phyloP scores from a whole-genome alignment of 1,284 basidiomycete species.

The Trametes sp. region DNA sequence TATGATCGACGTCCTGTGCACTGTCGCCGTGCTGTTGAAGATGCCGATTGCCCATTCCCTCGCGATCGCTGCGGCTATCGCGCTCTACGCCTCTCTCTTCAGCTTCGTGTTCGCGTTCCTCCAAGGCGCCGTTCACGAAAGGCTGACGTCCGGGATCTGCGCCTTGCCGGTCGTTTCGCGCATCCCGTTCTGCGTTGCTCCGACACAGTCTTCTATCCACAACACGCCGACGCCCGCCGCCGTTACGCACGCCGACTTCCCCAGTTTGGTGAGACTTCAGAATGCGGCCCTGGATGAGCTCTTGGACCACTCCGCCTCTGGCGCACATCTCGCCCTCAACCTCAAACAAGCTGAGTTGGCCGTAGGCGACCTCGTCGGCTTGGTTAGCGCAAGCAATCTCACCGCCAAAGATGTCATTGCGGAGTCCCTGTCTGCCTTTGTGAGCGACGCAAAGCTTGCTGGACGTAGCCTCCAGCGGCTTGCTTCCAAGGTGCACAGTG shows the following conservation, averaged over 20 bases:
- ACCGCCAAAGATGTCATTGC: not conserved
- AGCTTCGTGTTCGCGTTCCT: not conserved
- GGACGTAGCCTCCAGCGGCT: not conserved
- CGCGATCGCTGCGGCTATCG: not conserved
- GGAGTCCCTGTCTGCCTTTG: not conserved
- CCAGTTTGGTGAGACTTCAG: not conserved
- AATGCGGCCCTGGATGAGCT: not conserved
- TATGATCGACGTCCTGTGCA: not conserved
- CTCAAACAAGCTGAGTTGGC: slow-evolving; percentile 5
- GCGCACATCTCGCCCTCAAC: not conserved
- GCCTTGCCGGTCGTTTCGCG: not conserved
- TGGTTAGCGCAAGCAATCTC: slow-evolving; percentile 2
- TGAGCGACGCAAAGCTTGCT: not conserved
- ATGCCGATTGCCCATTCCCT: not conserved
- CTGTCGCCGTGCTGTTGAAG: not conserved
- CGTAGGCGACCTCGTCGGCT: not conserved
- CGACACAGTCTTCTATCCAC: not conserved
- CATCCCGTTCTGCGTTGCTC: not conserved
- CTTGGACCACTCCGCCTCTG: not conserved
- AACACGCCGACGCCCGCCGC: not conserved
- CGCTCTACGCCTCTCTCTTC: not conserved
- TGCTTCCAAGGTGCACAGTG: not conserved
- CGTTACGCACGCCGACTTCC: not conserved
- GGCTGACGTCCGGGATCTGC: not conserved
- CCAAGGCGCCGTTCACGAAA: not conserved